These are phyloP conservation scores for Pseudonitzschia pungens DNA, from an alignment of 108 stramenopile species.

Conservation along the genomic window DNA sequence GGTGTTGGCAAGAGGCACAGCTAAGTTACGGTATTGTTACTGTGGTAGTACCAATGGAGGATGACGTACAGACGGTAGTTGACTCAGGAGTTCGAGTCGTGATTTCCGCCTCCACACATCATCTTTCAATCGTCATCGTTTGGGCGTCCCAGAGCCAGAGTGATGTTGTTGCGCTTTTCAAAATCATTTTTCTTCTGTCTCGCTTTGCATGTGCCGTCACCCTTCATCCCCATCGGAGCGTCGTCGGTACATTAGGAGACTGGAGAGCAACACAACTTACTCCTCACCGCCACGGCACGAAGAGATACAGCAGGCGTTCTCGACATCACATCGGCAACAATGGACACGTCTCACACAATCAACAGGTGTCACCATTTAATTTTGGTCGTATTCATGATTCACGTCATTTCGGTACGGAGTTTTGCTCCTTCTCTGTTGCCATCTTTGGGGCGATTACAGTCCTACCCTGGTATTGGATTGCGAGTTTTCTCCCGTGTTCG, in stretches of 20 bases:
- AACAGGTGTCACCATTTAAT: not conserved
- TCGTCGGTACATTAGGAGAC: too few species aligned
- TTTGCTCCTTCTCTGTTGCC: not conserved
- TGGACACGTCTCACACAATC: not conserved
- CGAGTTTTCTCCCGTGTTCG: not conserved
- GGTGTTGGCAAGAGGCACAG: too few species aligned
- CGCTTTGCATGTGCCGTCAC: too few species aligned
- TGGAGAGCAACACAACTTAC: too few species aligned
- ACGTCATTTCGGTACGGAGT: constrained; percentile 2
- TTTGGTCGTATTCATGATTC: constrained; percentile 2
- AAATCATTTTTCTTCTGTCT: too few species aligned
- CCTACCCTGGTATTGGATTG: not conserved
- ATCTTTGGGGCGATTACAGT: not conserved
- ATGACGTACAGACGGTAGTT: not conserved
- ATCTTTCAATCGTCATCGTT: not conserved
- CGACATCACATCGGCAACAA: not conserved
- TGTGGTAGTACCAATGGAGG: too few species aligned
- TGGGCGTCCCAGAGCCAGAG: too few species aligned
- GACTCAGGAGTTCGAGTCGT: not conserved
- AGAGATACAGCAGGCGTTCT: not conserved
- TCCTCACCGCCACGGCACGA: not conserved
- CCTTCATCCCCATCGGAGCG: too few species aligned
- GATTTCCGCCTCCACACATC: constrained; percentile 1
- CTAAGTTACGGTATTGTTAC: too few species aligned
- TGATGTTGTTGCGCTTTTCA: not conserved